These are phyloP conservation scores for Lodderomyces elongisporus DNA, from an alignment of 1,139 yeast species.

Conservation along the genomic window DNA sequence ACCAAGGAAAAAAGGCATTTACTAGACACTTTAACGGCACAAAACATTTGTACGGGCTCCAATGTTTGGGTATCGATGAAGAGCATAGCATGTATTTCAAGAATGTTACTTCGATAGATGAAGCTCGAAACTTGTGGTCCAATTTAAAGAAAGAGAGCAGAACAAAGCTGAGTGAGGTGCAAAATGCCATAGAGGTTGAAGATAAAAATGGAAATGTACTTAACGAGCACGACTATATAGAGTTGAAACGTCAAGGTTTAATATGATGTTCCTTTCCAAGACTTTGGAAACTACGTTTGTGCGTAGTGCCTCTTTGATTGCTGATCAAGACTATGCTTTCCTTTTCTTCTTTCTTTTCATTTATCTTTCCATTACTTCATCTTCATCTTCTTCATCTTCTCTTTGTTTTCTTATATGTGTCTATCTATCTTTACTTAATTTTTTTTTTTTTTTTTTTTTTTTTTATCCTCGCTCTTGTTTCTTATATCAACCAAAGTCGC, in stretches of 20 bases:
- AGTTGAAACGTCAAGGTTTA: conserved; percentile 80
- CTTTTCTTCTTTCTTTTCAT: too few species aligned
- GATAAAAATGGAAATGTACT: conserved; percentile 92
- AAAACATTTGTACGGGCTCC: conserved; percentile 70
- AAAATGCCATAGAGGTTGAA: conserved; percentile 63
- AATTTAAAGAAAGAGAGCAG: conserved; percentile 38
- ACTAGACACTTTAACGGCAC: conserved; percentile 68
- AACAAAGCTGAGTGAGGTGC: conserved; percentile 38
- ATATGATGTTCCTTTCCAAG: conserved; percentile 21
- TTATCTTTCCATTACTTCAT: too few species aligned
- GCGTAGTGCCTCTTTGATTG: too few species aligned
- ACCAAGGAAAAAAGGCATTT: conserved; percentile 70
- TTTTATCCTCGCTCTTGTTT: too few species aligned
- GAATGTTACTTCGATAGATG: conserved; percentile 63
- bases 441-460: too few species aligned
- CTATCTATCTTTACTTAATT: too few species aligned
- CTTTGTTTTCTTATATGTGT: too few species aligned
- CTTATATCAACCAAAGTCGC: too few species aligned
- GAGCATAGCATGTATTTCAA: conserved; percentile 41
- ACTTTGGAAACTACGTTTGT: too few species aligned
- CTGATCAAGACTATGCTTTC: too few species aligned
- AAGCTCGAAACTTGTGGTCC: conserved; percentile 60
- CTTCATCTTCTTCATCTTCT: too few species aligned
- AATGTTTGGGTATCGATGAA: conserved; percentile 65
- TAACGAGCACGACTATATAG: conserved; percentile 76